A percentile compares a stretch with the other conserved stretches of the same genome.
Conservation (phyloP, 768 basidiomycete genomes). For the Serendipita sp. region DNA sequence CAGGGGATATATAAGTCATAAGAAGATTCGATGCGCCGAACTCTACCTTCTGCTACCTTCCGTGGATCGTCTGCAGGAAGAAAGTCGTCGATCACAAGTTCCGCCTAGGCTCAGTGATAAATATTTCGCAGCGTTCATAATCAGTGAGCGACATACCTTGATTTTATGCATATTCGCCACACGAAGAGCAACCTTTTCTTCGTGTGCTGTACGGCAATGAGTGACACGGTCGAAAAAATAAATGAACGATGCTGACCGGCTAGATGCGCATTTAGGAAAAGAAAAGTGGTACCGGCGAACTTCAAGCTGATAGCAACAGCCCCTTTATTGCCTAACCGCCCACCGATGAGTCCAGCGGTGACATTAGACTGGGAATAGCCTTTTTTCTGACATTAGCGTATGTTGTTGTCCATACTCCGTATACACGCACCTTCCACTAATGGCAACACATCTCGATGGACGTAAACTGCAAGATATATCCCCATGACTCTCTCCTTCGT, state of each 20-base stretch:
- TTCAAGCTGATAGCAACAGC: conserved; percentile 84
- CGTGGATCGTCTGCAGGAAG: conserved; percentile 48
- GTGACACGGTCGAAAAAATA: neutral
- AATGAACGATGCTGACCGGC: conserved; percentile 37
- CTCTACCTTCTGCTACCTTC: conserved; percentile 50
- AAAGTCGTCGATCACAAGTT: conserved; percentile 67
- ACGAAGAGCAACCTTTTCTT: conserved; percentile 60
- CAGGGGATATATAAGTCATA: too few relatives aligned
- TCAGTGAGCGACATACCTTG: conserved; percentile 33
- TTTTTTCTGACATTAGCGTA: conserved; percentile 19
- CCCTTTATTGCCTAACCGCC: conserved; percentile 84
- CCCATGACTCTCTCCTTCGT: conserved; percentile 79
- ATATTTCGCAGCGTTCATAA: conserved; percentile 2
- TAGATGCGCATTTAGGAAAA: conserved; percentile 85
- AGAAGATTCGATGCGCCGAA: too few relatives aligned
- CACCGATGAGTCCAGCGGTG: conserved; percentile 79
- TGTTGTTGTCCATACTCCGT: neutral
- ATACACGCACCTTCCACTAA: conserved; percentile 43
- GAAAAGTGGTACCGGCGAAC: conserved; percentile 61
- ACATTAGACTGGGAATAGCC: conserved; percentile 71
- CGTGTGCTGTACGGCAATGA: conserved; percentile 39
- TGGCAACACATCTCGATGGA: conserved; percentile 52
- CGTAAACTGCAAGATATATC: conserved; percentile 64
- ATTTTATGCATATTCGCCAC: conserved; percentile 80
- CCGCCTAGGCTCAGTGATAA: conserved; percentile 30